Base-by-base conservation (phyloP, 2,329 filamentous ascomycete genomes). In the Ceratocystis diversiconidia region DNA sequence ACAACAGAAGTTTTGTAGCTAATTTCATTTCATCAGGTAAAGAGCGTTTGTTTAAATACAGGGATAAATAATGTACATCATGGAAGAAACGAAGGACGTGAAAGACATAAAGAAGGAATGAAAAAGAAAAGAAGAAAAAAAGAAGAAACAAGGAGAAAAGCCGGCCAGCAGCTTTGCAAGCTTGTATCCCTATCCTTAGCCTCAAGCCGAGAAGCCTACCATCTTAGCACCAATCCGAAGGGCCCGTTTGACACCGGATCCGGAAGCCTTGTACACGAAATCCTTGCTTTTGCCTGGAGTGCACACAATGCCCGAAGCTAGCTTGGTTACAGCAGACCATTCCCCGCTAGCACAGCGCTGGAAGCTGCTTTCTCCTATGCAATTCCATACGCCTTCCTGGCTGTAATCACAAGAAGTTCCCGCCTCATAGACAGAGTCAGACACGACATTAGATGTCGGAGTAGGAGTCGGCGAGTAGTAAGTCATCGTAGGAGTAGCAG, bases 291-390 rank as follows among this genome's bases (percentile, higher is more conserved):
- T 72, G 0, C 81, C 81, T 0, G 70, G 63, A 1, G 71, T 70
- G 71, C 82, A 84, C 0, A 66, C 69, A 0, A 79, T 80, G 0
- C 82, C 82, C 0, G 72, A 70, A 0, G 82, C 77, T 12, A 84
- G 70, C 0, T 68, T 52, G 67, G 77, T 75, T 1, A 72, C 65
- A 0, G 73, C 70, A 1, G 80, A 80, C 82, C 82, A 84, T 0
- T 69, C 46, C 7, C 82, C 81, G 1, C 76, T 78, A 6, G 76
- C 82, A 66, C 82, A 84, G 61, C 80, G 80, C 72, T 84, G 81
- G 77, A 77, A 84, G 0, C 76, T 76, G 1, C 71, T 74, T 15
- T 80, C 79, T 0, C 71, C 74, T 5, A 83, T 73, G 69, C 82
- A 84, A 75, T 82, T 82, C 78, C 79, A 84, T 10, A 72, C 71